phyloP scores from a whole-genome alignment of 805 yeast species.

The Sugiyamaella marilandica region DNA sequence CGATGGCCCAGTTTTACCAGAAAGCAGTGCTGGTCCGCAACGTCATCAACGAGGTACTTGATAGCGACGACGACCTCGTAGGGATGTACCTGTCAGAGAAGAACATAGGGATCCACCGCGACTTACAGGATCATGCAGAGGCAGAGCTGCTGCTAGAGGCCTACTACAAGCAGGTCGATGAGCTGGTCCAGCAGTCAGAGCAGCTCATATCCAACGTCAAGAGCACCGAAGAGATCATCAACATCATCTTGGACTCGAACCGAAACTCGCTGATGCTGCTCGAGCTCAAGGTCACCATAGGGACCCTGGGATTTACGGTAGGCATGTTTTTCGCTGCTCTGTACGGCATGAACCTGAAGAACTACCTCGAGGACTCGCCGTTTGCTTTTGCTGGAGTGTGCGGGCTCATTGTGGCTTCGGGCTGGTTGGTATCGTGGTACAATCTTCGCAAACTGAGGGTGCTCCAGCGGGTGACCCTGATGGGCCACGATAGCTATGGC shows the following conservation, averaged over 20 bases:
- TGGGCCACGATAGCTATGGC: conserved; percentile 31
- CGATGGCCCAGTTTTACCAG: conserved; percentile 67
- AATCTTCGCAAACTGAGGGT: conserved; percentile 55
- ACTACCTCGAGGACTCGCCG: conserved; percentile 77
- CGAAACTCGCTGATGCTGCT: conserved; percentile 88
- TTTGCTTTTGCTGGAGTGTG: conserved; percentile 59
- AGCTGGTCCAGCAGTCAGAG: conserved; percentile 86
- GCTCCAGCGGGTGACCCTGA: conserved; percentile 68
- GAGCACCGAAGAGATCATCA: conserved; percentile 92
- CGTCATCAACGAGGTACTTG: conserved; percentile 77
- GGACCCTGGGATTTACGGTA: conserved; percentile 78
- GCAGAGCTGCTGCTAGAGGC: conserved; percentile 84
- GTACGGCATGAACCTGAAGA: conserved; percentile 94
- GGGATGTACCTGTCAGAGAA: conserved; percentile 67
- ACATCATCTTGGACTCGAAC: conserved; percentile 87
- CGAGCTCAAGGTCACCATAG: conserved; percentile 76
- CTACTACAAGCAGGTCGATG: conserved; percentile 88
- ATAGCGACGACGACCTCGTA: conserved; percentile 78
- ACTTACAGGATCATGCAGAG: conserved; percentile 48
- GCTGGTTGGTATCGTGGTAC: conserved; percentile 44
- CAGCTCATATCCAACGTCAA: conserved; percentile 76
- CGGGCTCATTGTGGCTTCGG: conserved; percentile 49
- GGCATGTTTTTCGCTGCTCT: conserved; percentile 84
- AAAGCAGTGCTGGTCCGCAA: conserved; percentile 69
- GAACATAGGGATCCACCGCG: conserved; percentile 36